Evolutionary conservation across 2,329 filamentous ascomycete genomes (phyloP).

Genomic region (Verticillium nonalfalfae): DNA sequence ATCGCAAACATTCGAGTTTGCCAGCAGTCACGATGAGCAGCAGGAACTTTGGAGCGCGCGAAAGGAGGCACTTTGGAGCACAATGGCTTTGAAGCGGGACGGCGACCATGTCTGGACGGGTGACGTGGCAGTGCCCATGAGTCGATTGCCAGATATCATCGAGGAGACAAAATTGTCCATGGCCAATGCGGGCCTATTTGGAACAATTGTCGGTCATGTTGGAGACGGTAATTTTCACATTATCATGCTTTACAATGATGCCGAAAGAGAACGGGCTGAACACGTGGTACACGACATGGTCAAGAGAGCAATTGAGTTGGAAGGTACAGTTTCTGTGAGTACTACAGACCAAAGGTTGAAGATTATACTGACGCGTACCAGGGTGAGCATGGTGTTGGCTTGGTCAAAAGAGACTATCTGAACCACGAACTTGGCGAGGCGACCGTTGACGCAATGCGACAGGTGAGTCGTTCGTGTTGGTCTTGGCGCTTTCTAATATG

Average conservation of each 20-base stretch:
- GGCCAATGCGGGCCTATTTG: constrained; percentile 33
- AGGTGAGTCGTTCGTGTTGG: too few relatives aligned
- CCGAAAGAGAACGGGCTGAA: constrained; percentile 60
- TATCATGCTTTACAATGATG: constrained; percentile 55
- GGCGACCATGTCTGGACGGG: constrained; percentile 79
- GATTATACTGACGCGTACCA: constrained; percentile 7
- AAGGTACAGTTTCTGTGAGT: constrained; percentile 70
- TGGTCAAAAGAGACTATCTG: constrained; percentile 52
- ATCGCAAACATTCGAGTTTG: constrained; percentile 29
- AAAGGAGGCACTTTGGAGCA: constrained; percentile 45
- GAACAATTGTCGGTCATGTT: constrained; percentile 61
- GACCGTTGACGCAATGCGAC: too few relatives aligned
- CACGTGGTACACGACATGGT: constrained; percentile 77
- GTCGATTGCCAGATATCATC: constrained; percentile 65
- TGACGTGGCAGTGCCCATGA: constrained; percentile 80
- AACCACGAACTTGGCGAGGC: too few relatives aligned
- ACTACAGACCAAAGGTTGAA: neutral
- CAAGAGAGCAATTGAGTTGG: constrained; percentile 76
- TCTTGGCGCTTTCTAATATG: too few relatives aligned
- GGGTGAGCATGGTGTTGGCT: constrained; percentile 65
- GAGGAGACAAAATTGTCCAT: constrained; percentile 57
- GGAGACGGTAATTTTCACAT: constrained; percentile 76
- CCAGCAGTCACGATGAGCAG: neutral
- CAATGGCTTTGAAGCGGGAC: constrained; percentile 58
- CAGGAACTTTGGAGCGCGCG: constrained; percentile 12